Evolutionary conservation across 2,329 filamentous ascomycete species (phyloP), one percentile per base, ranked within the genome.

Genomic region (Biscogniauxia marginata): DNA sequence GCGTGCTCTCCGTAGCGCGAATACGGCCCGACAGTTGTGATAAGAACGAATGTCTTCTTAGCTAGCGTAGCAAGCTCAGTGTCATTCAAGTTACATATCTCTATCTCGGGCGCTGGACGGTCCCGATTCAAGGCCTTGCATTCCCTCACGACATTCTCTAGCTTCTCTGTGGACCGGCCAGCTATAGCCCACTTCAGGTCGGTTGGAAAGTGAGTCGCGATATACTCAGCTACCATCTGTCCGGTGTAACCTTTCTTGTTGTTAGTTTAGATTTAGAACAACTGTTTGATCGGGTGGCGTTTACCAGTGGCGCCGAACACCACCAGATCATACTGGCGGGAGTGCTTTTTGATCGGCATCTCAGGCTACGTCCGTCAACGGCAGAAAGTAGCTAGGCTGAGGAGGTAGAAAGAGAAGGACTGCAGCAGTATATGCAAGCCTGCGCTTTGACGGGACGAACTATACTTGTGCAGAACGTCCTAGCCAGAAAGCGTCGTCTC

Each of bases 81-180:
- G 20, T 79, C 74, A 49, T 78, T 71, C 5, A 84, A 70, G 55
- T 71, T 73, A 61, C 76, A 80, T 22, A 82, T 68, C 63, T 87
- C 84, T 50, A 87, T 79, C 24, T 65, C 81, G 80, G 65, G 51
- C 19, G 48, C 43, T 22, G 54, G 55, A 52, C 93, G 86, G 71
- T 96, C 86, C 2, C 86, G 78, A 69, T 89, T 89, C 56, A 89
- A 67, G 55, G 75, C 70, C 65, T 85, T 85, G 70, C 93, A 81
- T 53, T 90, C 84, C 52, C 85, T 77, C 7, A 86, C 84, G 9
- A 97, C 73, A 44, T 76, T 74, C 63, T 88, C 82, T 4, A 98
- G 81, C 72, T 96, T 72, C 48, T 67, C 63, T 22, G 55, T 57
- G 19, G 70, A 72, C n/a, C 70, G 68, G 20, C 70, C 70, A 47